Conservation (phyloP, 2,329 filamentous ascomycete genomes). For the Ophiocordyceps unilateralis region DNA sequence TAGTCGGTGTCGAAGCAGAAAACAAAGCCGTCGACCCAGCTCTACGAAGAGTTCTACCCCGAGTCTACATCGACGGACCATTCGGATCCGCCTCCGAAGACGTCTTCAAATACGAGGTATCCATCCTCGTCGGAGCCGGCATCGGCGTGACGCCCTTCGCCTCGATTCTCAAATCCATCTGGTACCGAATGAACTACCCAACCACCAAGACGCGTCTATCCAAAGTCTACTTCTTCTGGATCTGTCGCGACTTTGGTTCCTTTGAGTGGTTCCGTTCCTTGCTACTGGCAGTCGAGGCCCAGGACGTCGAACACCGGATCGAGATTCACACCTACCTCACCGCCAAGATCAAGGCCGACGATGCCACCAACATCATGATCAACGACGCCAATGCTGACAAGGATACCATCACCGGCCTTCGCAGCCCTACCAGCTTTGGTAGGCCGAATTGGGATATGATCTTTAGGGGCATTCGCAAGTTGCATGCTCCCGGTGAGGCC, state of each 20-base stretch:
- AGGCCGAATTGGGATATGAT: slow-evolving; percentile 85
- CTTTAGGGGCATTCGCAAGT: slow-evolving; percentile 66
- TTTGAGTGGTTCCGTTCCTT: slow-evolving; percentile 84
- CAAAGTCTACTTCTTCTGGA: slow-evolving; percentile 90
- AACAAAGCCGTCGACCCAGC: slow-evolving; percentile 46
- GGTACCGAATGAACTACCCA: slow-evolving; percentile 84
- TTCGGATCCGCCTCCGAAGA: slow-evolving; percentile 78
- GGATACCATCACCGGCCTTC: slow-evolving; percentile 68
- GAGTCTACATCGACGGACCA: slow-evolving; percentile 69
- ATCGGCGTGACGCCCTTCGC: slow-evolving; percentile 80
- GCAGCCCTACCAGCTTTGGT: slow-evolving; percentile 72
- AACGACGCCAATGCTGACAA: slow-evolving; percentile 73
- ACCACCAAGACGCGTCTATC: slow-evolving; percentile 61
- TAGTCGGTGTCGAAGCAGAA: slow-evolving; percentile 49
- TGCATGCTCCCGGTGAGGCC: slow-evolving; percentile 55
- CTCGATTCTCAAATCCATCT: slow-evolving; percentile 78
- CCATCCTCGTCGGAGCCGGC: slow-evolving; percentile 63
- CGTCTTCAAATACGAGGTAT: slow-evolving; percentile 75
- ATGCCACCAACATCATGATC: slow-evolving; percentile 85
- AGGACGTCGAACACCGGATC: slow-evolving; percentile 69
- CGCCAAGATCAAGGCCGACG: slow-evolving; percentile 70
- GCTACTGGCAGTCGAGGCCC: slow-evolving; percentile 68
- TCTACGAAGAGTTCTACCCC: slow-evolving; percentile 56
- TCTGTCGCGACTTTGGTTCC: slow-evolving; percentile 72
- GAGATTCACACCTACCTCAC: slow-evolving; percentile 84